Conservation (phyloP, 1,139 yeast genomes). For the Saccharomycopsis hybrid region DNA sequence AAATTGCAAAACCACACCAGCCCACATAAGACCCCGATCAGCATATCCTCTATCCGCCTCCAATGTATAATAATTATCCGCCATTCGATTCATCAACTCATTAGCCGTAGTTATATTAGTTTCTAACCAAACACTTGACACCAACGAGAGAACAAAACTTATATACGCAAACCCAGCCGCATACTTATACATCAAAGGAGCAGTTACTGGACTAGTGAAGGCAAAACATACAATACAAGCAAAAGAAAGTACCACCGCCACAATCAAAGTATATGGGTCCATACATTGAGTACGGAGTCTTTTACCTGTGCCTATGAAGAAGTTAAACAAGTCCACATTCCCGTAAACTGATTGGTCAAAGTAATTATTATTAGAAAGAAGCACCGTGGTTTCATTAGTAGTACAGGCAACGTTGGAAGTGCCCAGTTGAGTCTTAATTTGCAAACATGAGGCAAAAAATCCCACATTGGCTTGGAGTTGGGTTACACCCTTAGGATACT, state of each 20-base stretch:
- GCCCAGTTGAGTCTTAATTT: conserved; percentile 7
- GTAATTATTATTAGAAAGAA: conserved; percentile 12
- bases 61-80: conserved; percentile 16
- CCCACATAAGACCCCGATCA: conserved; percentile 18
- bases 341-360: conserved; percentile 10
- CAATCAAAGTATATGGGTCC: conserved; percentile 18
- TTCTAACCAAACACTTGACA: conserved; percentile 19
- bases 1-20: conserved; percentile 18
- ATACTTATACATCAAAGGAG: conserved; percentile 16
- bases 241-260: conserved; percentile 18
- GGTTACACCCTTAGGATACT: conserved; percentile 9
- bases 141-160: conserved; percentile 14
- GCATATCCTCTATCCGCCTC: conserved; percentile 11
- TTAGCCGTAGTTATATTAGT: conserved; percentile 20
- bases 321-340: conserved; percentile 19
- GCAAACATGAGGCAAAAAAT: conserved; percentile 18
- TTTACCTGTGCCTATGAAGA: conserved; percentile 20
- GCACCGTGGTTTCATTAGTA: conserved; percentile 17
- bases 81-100: conserved; percentile 19
- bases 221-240: conserved; percentile 15
- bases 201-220: conserved; percentile 12
- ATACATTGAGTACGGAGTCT: conserved; percentile 17
- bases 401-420: conserved; percentile 9
- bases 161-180: conserved; percentile 18
- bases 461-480: conserved; percentile 17